phyloP scores from a whole-genome alignment of 331 rosid genomes.

The Erythrophleum ivorense region DNA sequence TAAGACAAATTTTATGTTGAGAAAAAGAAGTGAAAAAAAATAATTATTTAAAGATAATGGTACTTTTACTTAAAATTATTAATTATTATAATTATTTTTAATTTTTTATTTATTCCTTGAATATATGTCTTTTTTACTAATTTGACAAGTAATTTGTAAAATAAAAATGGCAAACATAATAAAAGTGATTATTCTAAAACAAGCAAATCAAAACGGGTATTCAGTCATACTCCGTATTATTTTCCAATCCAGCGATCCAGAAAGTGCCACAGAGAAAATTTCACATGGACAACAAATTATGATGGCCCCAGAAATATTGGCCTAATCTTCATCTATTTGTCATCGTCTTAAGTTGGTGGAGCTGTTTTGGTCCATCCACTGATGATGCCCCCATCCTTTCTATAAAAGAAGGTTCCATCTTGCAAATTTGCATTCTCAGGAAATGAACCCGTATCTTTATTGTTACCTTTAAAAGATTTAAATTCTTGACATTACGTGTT shows the following conservation, averaged over 20 bases:
- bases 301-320: background rate
- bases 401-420: background rate
- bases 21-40: too few species aligned
- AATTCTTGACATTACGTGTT: too few species aligned
- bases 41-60: too few species aligned
- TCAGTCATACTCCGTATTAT: background rate
- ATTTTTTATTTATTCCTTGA: too few species aligned
- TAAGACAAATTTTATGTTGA: too few species aligned
- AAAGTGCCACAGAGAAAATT: background rate
- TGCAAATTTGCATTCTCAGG: background rate
- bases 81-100: too few species aligned
- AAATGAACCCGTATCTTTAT: background rate
- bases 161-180: too few species aligned
- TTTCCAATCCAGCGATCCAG: background rate
- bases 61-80: too few species aligned
- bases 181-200: too few species aligned
- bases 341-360: background rate
- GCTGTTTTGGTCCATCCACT: slow-evolving; percentile 21
- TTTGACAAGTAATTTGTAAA: too few species aligned
- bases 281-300: background rate
- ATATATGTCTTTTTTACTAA: too few species aligned
- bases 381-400: background rate
- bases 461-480: too few species aligned
- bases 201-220: background rate
- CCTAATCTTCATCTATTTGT: background rate